phyloP scores from a whole-genome alignment of 257 asterid genomes.

The Capsicum rhomboideum region DNA sequence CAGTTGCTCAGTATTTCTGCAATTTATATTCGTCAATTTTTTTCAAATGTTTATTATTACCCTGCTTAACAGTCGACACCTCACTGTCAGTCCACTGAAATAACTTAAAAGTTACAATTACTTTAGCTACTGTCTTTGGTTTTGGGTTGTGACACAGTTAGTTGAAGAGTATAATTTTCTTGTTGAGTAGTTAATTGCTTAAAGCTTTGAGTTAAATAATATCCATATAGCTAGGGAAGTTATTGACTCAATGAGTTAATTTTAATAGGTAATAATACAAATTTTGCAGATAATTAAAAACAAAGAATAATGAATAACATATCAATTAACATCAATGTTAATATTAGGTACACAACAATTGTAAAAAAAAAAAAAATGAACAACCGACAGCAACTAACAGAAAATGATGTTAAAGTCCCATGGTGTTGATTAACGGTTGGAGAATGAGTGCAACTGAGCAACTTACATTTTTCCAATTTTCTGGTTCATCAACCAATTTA shows the following conservation, averaged over 20 bases:
- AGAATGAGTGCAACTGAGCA: conserved; percentile 5
- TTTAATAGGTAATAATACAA: not conserved
- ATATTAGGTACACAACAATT: not conserved
- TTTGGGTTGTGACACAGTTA: not conserved
- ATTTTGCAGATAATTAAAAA: not conserved
- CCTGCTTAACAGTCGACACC: no score
- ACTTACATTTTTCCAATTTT: not conserved
- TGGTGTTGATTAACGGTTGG: conserved; percentile 8
- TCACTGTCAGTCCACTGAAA: not conserved
- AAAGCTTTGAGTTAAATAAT: not conserved
- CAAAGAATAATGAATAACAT: not conserved
- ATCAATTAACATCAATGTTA: conserved; percentile 3
- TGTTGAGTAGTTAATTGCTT: not conserved
- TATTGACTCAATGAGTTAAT: not conserved
- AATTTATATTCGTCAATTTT: no score
- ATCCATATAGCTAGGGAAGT: not conserved
- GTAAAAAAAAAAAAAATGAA: not conserved
- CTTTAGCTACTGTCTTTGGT: not conserved
- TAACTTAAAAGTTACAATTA: not conserved
- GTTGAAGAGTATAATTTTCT: not conserved
- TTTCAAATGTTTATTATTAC: no score
- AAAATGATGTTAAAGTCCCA: not conserved
- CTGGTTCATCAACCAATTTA: not conserved
- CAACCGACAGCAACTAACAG: conserved; percentile 34
- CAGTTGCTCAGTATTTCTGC: no score